Evolutionary conservation across 441 rosid genomes (phyloP), one percentile per base, ranked within the genome.

Genomic region (Biscutella laevigata): DNA sequence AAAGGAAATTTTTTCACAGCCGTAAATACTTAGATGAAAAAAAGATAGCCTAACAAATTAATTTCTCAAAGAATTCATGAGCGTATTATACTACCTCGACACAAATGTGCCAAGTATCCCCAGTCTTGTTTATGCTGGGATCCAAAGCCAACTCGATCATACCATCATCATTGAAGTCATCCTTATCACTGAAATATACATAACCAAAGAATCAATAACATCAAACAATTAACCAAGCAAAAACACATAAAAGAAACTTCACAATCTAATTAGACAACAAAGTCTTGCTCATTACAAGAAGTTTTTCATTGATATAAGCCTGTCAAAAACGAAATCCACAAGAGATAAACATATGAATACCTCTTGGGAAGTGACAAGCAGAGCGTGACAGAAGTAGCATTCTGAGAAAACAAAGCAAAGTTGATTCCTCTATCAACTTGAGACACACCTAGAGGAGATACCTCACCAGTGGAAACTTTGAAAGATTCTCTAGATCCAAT

Each of bases 51-150:
- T 16, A 22, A 53, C 21, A 12, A 39, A 37, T 2, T 17, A 32
- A 32, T 28, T 11, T 11, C 41, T 5, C 17, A 3, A 39, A 57
- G 30, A 39, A 21, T 35, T 52, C 11, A 0, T 4, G 4, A 3
- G 11, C 3, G 28, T 20, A 44, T 32, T 53, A 70, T 50, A 61
- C 55, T 61, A 91, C 98, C 96, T 88, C 79, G 36, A 91, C 40
- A 45, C 74, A 81, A 35, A 88, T 80, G 67, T 91, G 96, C 98
- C 96, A 91, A 57, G 77, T 67, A 63, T 91, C 91, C 49, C 95
- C 95, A 20, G 96, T 88, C 76, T 72, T 85, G 58, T 78, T 78
- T 25, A 21, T n/a, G 30, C 10, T 43, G 29, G 74, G 73, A 67
- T 78, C 80, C 69, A 78, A 46, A 48, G 69, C 57, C 16, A 75